Evolutionary conservation across 441 rosid genomes (phyloP), one percentile per base, ranked within the genome.

Genomic region (Pelargonium exstipulatum): DNA sequence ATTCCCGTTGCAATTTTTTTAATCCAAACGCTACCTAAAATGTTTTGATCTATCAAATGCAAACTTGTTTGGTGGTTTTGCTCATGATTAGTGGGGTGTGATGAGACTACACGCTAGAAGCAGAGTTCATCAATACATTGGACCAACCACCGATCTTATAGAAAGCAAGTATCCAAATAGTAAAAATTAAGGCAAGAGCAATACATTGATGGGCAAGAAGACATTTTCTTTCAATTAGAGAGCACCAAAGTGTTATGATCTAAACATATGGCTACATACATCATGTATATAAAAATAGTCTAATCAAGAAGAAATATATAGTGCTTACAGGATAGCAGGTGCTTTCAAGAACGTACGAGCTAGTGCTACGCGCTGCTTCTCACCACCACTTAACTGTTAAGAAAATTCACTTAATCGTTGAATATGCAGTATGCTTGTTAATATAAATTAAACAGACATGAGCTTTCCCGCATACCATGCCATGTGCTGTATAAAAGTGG

Each of bases 301-400:
- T 29, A 32, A 42, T 57, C 51, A 67, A 69, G 26, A 68, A 69
- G 20, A 68, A 74, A 7, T 57, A 22, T 48, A 37, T 43, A 60
- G 49, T 69, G 70, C 99, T 90, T 86, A 92, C 99, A 92, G 74
- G 66, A 95, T 88, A 12, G 95, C 81, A 5, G 99, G 92, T 26
- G 89, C 87, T 81, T 95, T 95, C 81, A 95, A 80, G 69, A 95
- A 95, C 55, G 98, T 84, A 73, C 97, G 92, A 69, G 99, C 99
- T 77, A 95, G 83, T 62, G 98, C 97, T 69, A 95, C 97, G 62
- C 98, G 95, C 84, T 92, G 99, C 81, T 95, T 92, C 84, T 95
- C 99, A 77, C 99, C 99, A 68, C 99, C 97, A 72, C 99, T 95
- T 84, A 95, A 80, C 98, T 95, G 91, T 78, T 62, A 6, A 74